phyloP scores from a whole-genome alignment of 2,329 filamentous ascomycete species.

The Zymoseptoria pseudotritici region DNA sequence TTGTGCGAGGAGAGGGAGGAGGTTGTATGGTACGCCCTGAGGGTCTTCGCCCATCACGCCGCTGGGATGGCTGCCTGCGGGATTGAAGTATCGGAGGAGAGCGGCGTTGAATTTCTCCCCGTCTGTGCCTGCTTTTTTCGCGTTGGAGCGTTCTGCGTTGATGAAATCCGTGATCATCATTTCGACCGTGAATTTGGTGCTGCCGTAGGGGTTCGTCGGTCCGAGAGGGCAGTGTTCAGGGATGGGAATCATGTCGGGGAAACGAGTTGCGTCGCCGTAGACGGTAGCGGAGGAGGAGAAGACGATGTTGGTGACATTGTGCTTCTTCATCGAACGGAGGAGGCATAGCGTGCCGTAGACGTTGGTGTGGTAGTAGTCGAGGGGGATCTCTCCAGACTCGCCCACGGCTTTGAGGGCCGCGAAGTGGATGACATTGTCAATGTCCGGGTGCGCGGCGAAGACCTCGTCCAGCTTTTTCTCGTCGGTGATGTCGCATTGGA shows the following conservation, averaged over 20 bases:
- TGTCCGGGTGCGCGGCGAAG: slow-evolving; percentile 81
- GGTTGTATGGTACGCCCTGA: slow-evolving; percentile 89
- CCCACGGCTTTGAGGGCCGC: slow-evolving; percentile 97
- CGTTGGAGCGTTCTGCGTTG: slow-evolving; percentile 75
- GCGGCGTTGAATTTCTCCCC: slow-evolving; percentile 85
- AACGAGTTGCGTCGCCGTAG: slow-evolving; percentile 93
- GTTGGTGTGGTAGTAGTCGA: slow-evolving; percentile 98
- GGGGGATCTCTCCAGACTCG: slow-evolving; percentile 84
- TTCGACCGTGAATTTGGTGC: slow-evolving; percentile 91
- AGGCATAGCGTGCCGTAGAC: slow-evolving; percentile 87
- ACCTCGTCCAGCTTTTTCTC: slow-evolving; percentile 76
- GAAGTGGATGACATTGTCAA: slow-evolving; percentile 98
- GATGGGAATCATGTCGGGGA: slow-evolving; percentile 98
- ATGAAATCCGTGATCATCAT: slow-evolving; percentile 85
- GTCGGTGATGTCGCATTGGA: slow-evolving; percentile 82
- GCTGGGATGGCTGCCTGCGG: slow-evolving; percentile 84
- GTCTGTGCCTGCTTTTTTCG: slow-evolving; percentile 70
- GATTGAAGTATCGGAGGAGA: slow-evolving; percentile 95
- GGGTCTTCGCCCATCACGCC: slow-evolving; percentile 98
- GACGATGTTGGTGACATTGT: slow-evolving; percentile 94
- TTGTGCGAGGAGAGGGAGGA: slow-evolving; percentile 87
- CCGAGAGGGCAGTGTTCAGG: slow-evolving; percentile 94
- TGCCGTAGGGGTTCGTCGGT: slow-evolving; percentile 94
- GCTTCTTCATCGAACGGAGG: slow-evolving; percentile 74
- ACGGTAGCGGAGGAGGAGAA: slow-evolving; percentile 98